Evolutionary conservation across 2,329 filamentous ascomycete genomes (phyloP).

Genomic region (Botryotinia convoluta): DNA sequence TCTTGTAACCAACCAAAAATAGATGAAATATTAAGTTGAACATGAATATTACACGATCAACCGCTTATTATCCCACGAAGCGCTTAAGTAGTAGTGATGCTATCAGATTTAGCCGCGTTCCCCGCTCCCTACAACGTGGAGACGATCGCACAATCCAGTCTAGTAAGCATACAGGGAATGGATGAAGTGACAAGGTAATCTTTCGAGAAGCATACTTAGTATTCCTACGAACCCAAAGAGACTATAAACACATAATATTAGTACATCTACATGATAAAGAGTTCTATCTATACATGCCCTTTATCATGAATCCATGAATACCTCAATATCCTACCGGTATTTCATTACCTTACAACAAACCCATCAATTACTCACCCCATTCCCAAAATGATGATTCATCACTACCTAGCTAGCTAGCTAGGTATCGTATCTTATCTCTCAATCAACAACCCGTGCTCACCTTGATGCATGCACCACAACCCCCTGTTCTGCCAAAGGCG

Average conservation of each 20-base stretch:
- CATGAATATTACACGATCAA: not conserved
- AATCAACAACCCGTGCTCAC: too few species aligned
- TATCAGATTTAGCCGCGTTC: not conserved
- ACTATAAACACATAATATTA: not conserved
- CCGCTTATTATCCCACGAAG: not conserved
- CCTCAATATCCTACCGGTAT: not conserved
- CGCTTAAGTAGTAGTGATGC: not conserved
- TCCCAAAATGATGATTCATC: not conserved
- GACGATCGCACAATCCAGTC: not conserved
- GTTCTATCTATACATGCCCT: not conserved
- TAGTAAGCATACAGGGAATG: not conserved
- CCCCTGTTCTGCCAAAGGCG: not conserved
- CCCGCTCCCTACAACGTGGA: not conserved
- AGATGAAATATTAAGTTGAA: not conserved
- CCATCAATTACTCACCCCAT: not conserved
- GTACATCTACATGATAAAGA: not conserved
- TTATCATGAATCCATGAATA: not conserved
- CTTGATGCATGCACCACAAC: not conserved
- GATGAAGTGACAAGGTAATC: not conserved
- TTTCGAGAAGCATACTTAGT: not conserved
- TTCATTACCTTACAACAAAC: not conserved
- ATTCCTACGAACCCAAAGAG: not conserved
- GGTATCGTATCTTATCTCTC: not conserved
- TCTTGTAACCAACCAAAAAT: too few species aligned
- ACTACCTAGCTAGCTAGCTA: not conserved